phyloP scores from a whole-genome alignment of 2,329 filamentous ascomycete species.

The Spiromastix sp. region DNA sequence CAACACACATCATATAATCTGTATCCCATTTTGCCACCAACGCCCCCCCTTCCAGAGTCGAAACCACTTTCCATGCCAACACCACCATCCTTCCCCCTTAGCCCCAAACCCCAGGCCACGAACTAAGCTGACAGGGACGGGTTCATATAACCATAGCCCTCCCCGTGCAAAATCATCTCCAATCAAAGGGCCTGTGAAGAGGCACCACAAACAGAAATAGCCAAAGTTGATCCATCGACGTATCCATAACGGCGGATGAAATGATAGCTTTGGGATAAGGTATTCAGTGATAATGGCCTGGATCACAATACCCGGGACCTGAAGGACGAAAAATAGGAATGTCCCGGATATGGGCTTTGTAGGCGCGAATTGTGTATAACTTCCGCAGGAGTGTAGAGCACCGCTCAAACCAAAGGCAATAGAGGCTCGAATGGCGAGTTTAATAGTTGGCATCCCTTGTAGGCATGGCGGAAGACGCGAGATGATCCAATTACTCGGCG shows the following conservation, averaged over 20 bases:
- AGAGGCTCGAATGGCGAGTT: constrained; percentile 17
- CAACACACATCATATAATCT: constrained; percentile 17
- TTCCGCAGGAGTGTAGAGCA: constrained; percentile 58
- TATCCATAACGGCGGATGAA: constrained; percentile 35
- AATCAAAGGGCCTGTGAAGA: constrained; percentile 54
- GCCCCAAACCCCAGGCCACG: constrained; percentile 55
- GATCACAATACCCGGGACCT: constrained; percentile 53
- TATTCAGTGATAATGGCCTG: constrained; percentile 40
- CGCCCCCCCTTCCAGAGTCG: constrained; percentile 49
- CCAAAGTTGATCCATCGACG: constrained; percentile 49
- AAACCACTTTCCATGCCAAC: constrained; percentile 49
- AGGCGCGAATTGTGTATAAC: constrained; percentile 54
- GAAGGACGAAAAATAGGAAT: constrained; percentile 61
- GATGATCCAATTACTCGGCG: constrained; percentile 29
- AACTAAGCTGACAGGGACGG: constrained; percentile 65
- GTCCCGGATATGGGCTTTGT: constrained; percentile 44
- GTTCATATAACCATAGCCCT: constrained; percentile 72
- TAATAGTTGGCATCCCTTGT: constrained; percentile 10
- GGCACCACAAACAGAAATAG: constrained; percentile 58
- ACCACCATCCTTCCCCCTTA: constrained; percentile 54
- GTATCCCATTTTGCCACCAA: constrained; percentile 53
- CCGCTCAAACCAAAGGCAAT: constrained; percentile 27
- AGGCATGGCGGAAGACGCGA: constrained; percentile 17
- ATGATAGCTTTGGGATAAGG: constrained; percentile 25
- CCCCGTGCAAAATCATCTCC: constrained; percentile 64